Evolutionary conservation across 176 grass and related monocot species (phyloP).

Genomic region (Themeda triandra): DNA sequence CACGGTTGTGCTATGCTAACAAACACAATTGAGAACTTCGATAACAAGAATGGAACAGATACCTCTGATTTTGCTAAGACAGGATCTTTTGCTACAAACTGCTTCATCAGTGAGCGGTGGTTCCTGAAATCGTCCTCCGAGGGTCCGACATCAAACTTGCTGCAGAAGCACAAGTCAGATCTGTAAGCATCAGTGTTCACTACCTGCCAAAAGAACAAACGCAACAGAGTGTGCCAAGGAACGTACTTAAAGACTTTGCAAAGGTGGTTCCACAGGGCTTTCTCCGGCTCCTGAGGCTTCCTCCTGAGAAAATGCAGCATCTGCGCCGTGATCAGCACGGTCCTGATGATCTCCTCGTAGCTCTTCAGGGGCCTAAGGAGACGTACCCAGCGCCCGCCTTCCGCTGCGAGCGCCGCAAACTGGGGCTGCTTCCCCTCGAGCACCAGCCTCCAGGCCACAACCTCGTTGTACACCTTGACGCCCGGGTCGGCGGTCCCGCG

Average conservation of each 20-base stretch:
- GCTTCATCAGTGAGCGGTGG: conserved; percentile 59
- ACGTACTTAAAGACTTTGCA: conserved; percentile 55
- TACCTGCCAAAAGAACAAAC: conserved; percentile 1
- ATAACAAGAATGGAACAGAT: conserved; percentile 16
- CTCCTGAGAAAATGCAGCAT: conserved; percentile 75
- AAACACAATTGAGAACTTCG: not conserved
- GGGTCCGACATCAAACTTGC: conserved; percentile 70
- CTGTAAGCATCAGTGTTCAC: conserved; percentile 18
- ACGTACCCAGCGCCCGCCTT: conserved; percentile 48
- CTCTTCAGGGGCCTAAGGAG: conserved; percentile 52
- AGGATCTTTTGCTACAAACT: conserved; percentile 51
- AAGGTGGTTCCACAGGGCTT: conserved; percentile 68
- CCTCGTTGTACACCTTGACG: conserved; percentile 38
- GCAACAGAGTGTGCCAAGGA: conserved; percentile 2
- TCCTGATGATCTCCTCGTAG: conserved; percentile 41
- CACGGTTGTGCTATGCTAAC: not conserved
- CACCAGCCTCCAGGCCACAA: conserved; percentile 59
- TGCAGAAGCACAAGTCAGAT: conserved; percentile 38
- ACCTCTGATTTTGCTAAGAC: conserved; percentile 74
- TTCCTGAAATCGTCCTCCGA: conserved; percentile 62
- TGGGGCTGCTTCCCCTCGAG: conserved; percentile 43
- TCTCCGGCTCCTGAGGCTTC: conserved; percentile 57
- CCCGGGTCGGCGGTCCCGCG: conserved; percentile 29
- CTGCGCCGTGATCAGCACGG: conserved; percentile 50
- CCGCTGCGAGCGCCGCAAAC: conserved; percentile 29